A percentile compares a stretch with the other conserved stretches of the same genome.
Conservation (phyloP, 495 filamentous ascomycete species). For the Chlorociboria aeruginascens region DNA sequence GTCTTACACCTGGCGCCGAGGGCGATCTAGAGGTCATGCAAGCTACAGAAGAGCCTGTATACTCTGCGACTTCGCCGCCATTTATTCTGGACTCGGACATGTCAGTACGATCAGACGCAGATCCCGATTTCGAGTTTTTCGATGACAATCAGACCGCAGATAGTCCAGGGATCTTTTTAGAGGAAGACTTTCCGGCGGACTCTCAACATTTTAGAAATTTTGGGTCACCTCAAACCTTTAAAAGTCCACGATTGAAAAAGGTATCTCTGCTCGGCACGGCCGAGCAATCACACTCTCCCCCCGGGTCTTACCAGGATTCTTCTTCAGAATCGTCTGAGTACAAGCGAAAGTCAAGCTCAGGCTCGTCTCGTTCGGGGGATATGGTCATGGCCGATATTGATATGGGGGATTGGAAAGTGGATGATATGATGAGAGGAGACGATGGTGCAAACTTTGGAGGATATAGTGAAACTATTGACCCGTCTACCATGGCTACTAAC, state of each 20-base stretch:
- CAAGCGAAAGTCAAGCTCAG: constrained; percentile 34
- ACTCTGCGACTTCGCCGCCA: constrained; percentile 18
- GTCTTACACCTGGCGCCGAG: too few relatives aligned
- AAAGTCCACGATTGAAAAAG: constrained; percentile 8
- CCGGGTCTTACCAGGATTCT: constrained; percentile 33
- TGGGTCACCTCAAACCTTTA: constrained; percentile 9
- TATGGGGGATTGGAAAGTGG: constrained; percentile 22
- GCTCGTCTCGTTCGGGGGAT: constrained; percentile 28
- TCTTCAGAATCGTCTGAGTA: constrained; percentile 33
- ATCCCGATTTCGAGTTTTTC: constrained; percentile 30
- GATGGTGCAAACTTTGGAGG: constrained; percentile 6
- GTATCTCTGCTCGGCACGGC: constrained; percentile 19
- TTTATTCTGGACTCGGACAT: constrained; percentile 24
- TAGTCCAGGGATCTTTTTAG: constrained; percentile 14
- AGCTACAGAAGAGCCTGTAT: constrained; percentile 10
- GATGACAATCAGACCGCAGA: constrained; percentile 14
- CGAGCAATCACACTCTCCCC: constrained; percentile 12
- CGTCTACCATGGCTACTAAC: constrained; percentile 27
- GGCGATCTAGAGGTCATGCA: constrained; percentile 15
- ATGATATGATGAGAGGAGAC: constrained; percentile 23
- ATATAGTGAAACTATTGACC: constrained; percentile 19
- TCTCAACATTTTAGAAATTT: constrained; percentile 5
- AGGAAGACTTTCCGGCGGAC: constrained; percentile 14
- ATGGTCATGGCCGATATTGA: constrained; percentile 17
- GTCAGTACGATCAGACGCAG: constrained; percentile 20